A percentile compares a stretch with the other conserved stretches of the same genome.
These are phyloP conservation scores for Phytopythium chamaehyphon DNA, from an alignment of 352 stramenopile genomes.

Conservation along the genomic window DNA sequence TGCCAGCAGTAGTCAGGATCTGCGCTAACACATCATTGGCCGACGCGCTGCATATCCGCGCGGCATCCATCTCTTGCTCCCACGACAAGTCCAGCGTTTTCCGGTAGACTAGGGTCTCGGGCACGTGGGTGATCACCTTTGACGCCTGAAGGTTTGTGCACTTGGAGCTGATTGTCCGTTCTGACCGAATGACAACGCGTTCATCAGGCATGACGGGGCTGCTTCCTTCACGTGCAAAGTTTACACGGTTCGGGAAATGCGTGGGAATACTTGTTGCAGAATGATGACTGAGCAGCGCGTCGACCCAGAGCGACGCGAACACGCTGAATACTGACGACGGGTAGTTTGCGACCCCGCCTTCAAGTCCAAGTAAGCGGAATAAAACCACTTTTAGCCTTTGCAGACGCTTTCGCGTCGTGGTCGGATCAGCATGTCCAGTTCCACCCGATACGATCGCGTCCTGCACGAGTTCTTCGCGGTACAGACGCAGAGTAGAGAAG, in stretches of 20 bases:
- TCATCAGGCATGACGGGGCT: constrained; percentile 15
- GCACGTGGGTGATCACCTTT: constrained; percentile 62
- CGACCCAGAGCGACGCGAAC: constrained; percentile 65
- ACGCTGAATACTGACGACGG: constrained; percentile 61
- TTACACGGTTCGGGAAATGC: constrained; percentile 50
- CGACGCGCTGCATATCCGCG: constrained; percentile 49
- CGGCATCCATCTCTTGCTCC: constrained; percentile 64
- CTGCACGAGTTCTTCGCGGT: constrained; percentile 36
- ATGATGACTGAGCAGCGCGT: constrained; percentile 53
- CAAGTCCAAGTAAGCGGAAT: constrained; percentile 38
- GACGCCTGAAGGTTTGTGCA: constrained; percentile 78
- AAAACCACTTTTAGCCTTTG: constrained; percentile 47
- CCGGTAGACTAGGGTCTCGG: constrained; percentile 56
- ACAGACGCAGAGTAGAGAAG: constrained; percentile 51
- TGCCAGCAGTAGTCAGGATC: constrained; percentile 26
- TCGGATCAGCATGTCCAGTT: neutral
- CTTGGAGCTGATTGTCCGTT: constrained; percentile 80
- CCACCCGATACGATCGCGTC: constrained; percentile 9
- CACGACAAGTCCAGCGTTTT: constrained; percentile 69
- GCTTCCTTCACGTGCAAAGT: constrained; percentile 15
- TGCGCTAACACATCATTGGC: constrained; percentile 50
- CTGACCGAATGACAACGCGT: constrained; percentile 52
- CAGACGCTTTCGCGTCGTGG: constrained; percentile 19
- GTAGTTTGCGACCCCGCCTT: constrained; percentile 66
- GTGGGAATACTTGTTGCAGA: constrained; percentile 69